Base-by-base conservation (phyloP, 2,329 filamentous ascomycete species). In the Rugonectria rugulosa region DNA sequence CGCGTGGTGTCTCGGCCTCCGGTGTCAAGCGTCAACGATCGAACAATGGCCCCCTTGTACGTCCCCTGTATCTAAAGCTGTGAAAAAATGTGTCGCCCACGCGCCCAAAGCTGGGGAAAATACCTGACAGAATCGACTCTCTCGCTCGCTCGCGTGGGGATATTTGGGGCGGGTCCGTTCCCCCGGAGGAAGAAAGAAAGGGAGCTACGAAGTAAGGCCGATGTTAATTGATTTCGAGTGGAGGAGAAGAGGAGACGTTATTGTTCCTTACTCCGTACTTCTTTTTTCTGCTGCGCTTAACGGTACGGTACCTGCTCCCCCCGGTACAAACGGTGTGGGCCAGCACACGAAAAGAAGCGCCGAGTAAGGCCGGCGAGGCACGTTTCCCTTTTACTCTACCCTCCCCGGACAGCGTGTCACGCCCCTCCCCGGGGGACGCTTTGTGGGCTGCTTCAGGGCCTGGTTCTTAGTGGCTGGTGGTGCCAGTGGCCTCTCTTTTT, bases 151-250 rank as follows among this genome's bases (percentile, higher is more conserved):
- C 56, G 56, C 64, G 64, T 67, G 62, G 61, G 59, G 56, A 63
- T 60, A 9, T 24, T n/a, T 20, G 6, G 40, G 40, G 59, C 56
- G 56, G 53, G 36, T 48, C 61, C n/a, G n/a, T n/a, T n/a, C n/a
- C n/a, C n/a, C 54, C 61, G 27, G 56, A 44, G 36, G 50, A 46
- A 44, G 50, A 10, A 21, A n/a, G 20, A 10, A 36, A 42, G 48
- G 57, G 57, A 54, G 70, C 69, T 69, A 67, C 70, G 68, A 71
- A 59, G 69, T 70, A 72, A 69, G 59, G 70, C 70, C 69, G 68
- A 68, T 58, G 53, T 52, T 56, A 59, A 57, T 58, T 59, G 58
- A 57, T n/a, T n/a, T n/a, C n/a, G n/a, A n/a, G n/a, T n/a, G n/a
- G n/a, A n/a, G n/a, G n/a, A n/a, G n/a, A n/a, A n/a, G n/a, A n/a